Conservation (phyloP, 148 eudicot genomes). For the Silene uniflora region DNA sequence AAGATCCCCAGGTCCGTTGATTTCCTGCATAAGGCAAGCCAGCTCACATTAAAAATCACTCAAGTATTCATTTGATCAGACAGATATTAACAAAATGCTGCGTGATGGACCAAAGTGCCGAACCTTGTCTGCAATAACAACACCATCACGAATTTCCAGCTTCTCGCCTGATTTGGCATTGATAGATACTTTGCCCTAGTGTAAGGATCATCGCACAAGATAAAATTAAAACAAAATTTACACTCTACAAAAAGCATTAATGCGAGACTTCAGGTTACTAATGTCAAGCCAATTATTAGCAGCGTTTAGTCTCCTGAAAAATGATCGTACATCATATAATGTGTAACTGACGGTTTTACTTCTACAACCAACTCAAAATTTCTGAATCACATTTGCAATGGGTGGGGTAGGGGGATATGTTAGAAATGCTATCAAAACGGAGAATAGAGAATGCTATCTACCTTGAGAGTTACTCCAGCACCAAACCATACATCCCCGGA, state of each 20-base stretch:
- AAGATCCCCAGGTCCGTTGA: slow-evolving; percentile 62
- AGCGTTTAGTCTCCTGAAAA: neutral
- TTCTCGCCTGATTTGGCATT: slow-evolving; percentile 68
- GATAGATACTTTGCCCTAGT: slow-evolving; percentile 71
- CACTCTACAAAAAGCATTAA: neutral
- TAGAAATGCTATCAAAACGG: neutral
- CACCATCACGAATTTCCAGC: slow-evolving; percentile 83
- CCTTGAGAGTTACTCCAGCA: slow-evolving; percentile 72
- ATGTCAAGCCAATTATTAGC: neutral
- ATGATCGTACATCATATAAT: neutral
- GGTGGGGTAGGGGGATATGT: neutral
- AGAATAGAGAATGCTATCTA: slow-evolving; percentile 20
- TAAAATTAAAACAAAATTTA: neutral
- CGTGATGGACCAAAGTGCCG: neutral
- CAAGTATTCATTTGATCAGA: neutral
- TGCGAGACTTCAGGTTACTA: neutral
- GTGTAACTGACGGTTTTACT: neutral
- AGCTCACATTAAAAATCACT: neutral
- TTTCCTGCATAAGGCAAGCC: slow-evolving; percentile 40
- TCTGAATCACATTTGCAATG: neutral
- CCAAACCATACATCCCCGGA: slow-evolving; percentile 95
- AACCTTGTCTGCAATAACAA: slow-evolving; percentile 77
- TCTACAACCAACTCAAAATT: too few relatives aligned
- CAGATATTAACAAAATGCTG: neutral
- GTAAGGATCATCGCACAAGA: neutral